Base-by-base conservation (phyloP, 176 grass and related monocot genomes). In the Phoenix roebelenii region DNA sequence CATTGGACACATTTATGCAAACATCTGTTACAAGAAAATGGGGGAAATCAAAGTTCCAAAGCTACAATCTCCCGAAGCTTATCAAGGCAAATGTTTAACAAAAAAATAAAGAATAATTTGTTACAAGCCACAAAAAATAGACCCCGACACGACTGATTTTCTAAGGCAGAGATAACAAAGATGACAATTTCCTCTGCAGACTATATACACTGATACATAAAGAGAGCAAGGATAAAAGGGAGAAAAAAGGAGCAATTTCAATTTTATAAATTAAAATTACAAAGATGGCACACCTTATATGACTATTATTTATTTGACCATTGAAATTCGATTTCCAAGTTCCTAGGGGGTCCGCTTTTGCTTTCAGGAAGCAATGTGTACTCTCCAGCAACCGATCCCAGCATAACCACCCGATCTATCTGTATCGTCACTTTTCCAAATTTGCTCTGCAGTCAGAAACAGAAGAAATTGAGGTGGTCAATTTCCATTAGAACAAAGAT, bases 371-470 rank as follows among this genome's bases (percentile, higher is more conserved):
- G 71, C 72, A 99, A 64, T 6, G 88, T 81, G 22, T 99, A 99
- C 74, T 99, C 94, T 16, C 94, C 94, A 0, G 94, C 88, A 19
- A 92, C 94, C 6, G 94, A 99, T 16, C 94, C 94, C n/a, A 99
- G 71, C 87, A 99, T 92, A 63, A 99, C 94, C 17, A 99, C 94
- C 55, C 88, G 85, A 51, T 99, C 94, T 1, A 99, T 89, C 29
- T 93, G 94, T 79, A 99, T 99, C 1, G 88, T 93, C 59, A 99
- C 94, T 70, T 93, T 99, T 57, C 94, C 94, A 15, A 99, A 99
- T 23, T 88, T 85, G 74, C 84, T 99, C 94, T 99, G 79, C 76
- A 72, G 58, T 54, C 48, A 81, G 24, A 66, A 32, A n/a, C 23
- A 51, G 73, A 61, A 67, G 24, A 17, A 23, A 50, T 49, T 3